phyloP scores from a whole-genome alignment of 345 rosid genomes.

The Gossypium raimondii region DNA sequence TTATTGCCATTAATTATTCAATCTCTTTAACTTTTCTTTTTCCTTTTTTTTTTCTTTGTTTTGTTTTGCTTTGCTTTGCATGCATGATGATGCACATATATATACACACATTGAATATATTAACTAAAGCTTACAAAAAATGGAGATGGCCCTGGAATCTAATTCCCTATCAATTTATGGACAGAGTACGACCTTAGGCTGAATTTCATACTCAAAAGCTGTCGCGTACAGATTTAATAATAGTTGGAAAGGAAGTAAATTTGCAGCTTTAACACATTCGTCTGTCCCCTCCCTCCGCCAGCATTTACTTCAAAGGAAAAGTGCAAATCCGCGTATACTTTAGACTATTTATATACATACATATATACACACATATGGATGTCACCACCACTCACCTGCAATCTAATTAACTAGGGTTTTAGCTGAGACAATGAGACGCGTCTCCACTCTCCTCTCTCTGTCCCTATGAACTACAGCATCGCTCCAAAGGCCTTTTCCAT shows the following conservation, averaged over 20 bases:
- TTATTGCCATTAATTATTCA: not conserved
- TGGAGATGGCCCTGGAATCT: constrained; percentile 36
- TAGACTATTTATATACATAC: too few species aligned
- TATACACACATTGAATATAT: not conserved
- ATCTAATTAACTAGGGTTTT: not conserved
- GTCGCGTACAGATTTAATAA: not conserved
- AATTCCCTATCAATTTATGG: constrained; percentile 26
- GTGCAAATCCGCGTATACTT: not conserved
- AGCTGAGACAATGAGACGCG: too few species aligned
- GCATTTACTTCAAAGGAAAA: not conserved
- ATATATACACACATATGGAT: not conserved
- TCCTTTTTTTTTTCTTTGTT: too few species aligned
- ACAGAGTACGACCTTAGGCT: constrained; percentile 21
- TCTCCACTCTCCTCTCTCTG: too few species aligned
- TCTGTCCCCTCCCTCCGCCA: not conserved
- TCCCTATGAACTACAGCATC: too few species aligned
- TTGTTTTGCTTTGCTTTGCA: not conserved
- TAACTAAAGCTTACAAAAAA: not conserved
- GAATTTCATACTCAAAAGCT: constrained; percentile 29
- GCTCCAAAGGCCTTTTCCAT: too few species aligned
- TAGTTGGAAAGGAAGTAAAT: constrained; percentile 23
- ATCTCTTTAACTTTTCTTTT: not conserved
- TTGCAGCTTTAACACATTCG: constrained; percentile 30
- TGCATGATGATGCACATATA: constrained; percentile 6
- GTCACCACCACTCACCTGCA: not conserved